phyloP scores from a whole-genome alignment of 139 green algal species.

The Chlamydomonas sp. region DNA sequence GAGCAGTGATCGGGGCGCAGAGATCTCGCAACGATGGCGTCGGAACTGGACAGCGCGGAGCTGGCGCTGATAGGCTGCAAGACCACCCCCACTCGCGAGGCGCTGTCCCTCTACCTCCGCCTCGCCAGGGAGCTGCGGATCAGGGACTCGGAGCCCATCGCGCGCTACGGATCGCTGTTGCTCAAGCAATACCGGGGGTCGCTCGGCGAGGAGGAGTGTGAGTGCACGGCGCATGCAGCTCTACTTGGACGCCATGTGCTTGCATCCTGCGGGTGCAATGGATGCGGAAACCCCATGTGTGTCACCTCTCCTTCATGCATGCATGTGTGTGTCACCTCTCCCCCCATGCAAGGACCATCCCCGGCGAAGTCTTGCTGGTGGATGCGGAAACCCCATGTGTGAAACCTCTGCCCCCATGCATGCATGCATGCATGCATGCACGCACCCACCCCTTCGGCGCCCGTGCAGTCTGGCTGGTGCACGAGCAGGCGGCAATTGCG shows the following conservation, averaged over 20 bases:
- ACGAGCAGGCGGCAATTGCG: conserved; percentile 73
- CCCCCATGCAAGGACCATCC: no score
- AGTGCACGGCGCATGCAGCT: no score
- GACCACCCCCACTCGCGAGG: neutral
- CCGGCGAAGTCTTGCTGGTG: no score
- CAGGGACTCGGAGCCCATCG: conserved; percentile 47
- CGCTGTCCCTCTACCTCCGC: neutral
- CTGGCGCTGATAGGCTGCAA: neutral
- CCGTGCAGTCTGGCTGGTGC: conserved; percentile 76
- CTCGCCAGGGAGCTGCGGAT: conserved; percentile 51
- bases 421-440: no score
- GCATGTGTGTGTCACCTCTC: no score
- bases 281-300: no score
- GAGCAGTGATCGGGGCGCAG: neutral
- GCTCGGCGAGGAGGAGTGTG: conserved; percentile 45
- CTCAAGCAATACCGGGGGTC: conserved; percentile 35
- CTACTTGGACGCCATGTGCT: no score
- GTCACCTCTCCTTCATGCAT: no score
- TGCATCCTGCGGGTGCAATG: no score
- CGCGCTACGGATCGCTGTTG: conserved; percentile 46
- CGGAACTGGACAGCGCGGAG: conserved; percentile 2
- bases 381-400: no score
- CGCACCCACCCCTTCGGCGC: no score
- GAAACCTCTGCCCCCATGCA: no score
- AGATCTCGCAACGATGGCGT: conserved; percentile 1